These are phyloP conservation scores for Talaromyces liani DNA, from an alignment of 495 filamentous ascomycete species.

Conservation along the genomic window DNA sequence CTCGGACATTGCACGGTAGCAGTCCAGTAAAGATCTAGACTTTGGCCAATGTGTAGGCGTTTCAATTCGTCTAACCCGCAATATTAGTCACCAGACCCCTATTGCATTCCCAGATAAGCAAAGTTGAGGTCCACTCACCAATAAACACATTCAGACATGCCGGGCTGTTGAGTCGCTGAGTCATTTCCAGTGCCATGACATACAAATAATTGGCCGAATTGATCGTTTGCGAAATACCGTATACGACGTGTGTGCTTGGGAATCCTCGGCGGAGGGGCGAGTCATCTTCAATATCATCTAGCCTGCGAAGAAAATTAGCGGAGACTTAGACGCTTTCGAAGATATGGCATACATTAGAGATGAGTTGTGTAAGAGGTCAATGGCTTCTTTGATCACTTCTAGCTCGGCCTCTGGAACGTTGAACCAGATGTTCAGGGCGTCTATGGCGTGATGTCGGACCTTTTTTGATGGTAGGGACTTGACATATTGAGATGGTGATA, in stretches of 20 bases:
- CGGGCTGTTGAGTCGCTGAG: background rate
- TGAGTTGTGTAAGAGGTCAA: background rate
- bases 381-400: background rate
- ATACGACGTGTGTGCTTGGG: constrained; percentile 77
- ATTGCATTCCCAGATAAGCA: background rate
- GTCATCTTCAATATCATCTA: constrained; percentile 48
- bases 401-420: background rate
- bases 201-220: constrained; percentile 80
- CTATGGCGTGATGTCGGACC: background rate
- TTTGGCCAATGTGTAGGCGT: background rate
- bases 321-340: background rate
- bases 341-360: constrained; percentile 6
- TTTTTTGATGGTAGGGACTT: background rate
- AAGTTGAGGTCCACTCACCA: background rate
- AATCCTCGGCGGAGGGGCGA: constrained; percentile 66
- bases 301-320: constrained; percentile 1
- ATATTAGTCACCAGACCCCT: background rate
- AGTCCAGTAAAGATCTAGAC: background rate
- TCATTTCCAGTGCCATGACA: constrained; percentile 5
- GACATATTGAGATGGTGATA: background rate
- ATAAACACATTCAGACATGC: background rate
- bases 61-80: background rate
- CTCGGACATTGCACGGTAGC: background rate
- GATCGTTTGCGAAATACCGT: constrained; percentile 77
- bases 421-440: background rate